phyloP scores from a whole-genome alignment of 352 stramenopile genomes.

The Globisporangium megalacanthum region DNA sequence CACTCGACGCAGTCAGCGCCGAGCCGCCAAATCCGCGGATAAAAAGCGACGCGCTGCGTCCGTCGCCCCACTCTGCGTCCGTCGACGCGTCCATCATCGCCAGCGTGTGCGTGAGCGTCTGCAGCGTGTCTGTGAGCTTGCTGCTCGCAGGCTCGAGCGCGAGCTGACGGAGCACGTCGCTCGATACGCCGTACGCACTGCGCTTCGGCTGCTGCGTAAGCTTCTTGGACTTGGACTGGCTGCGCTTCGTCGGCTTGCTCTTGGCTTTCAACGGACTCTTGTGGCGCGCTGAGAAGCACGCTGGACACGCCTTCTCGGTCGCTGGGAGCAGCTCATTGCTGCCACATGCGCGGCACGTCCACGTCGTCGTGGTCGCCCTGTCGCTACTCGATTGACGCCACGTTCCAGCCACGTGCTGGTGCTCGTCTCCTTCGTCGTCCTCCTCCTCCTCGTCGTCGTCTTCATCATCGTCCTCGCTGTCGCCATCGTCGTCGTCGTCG shows the following conservation, averaged over 20 bases:
- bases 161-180: conserved; percentile 53
- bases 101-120: conserved; percentile 76
- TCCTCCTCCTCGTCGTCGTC: conserved; percentile 25
- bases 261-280: conserved; percentile 19
- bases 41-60: conserved; percentile 41
- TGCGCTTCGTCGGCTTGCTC: conserved; percentile 7
- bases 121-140: conserved; percentile 61
- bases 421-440: conserved; percentile 19
- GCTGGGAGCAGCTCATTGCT: conserved; percentile 10
- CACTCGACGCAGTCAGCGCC: conserved; percentile 12
- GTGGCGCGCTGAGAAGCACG: conserved; percentile 28
- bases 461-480: conserved; percentile 23
- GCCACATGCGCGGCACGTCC: conserved; percentile 28
- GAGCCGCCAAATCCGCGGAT: conserved; percentile 44
- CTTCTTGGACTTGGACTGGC: conserved; percentile 13
- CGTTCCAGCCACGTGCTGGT: conserved; percentile 13
- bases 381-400: background rate
- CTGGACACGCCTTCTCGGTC: conserved; percentile 24
- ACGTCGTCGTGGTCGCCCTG: conserved; percentile 12
- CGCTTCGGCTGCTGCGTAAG: conserved; percentile 25
- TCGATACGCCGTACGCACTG: conserved; percentile 66
- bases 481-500: conserved; percentile 16
- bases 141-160: conserved; percentile 33
- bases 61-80: conserved; percentile 64
- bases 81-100: conserved; percentile 83